phyloP scores from a whole-genome alignment of 192 early-diverging fungal species.

The Backusella circina region DNA sequence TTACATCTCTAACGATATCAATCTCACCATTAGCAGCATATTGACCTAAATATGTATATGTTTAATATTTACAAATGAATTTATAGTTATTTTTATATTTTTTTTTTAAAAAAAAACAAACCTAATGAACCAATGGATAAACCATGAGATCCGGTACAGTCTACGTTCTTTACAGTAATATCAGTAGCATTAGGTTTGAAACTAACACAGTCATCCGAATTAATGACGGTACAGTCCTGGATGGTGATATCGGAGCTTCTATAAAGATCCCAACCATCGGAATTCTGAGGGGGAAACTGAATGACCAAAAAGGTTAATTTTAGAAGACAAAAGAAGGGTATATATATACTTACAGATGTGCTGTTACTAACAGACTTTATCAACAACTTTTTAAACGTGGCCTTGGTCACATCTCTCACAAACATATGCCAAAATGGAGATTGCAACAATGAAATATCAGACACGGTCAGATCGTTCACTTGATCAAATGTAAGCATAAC shows the following conservation, averaged over 20 bases:
- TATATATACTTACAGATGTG: not conserved
- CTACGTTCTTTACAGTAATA: slow-evolving; percentile 17
- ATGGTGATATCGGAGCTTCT: slow-evolving; percentile 13
- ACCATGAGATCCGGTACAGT: slow-evolving; percentile 29
- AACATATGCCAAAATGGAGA: slow-evolving; percentile 8
- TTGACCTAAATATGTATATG: slow-evolving; percentile 4
- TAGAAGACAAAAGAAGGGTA: not conserved
- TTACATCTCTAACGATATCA: slow-evolving; percentile 13
- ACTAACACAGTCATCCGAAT: slow-evolving; percentile 23
- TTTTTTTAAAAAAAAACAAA: not conserved
- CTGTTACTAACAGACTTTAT: not conserved
- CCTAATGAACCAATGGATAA: slow-evolving; percentile 18
- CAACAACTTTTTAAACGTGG: not conserved
- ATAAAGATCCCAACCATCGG: slow-evolving; percentile 27
- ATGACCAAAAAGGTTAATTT: not conserved
- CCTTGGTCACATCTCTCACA: not conserved
- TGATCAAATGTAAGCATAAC: slow-evolving; percentile 12
- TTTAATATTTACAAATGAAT: not conserved
- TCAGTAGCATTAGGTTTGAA: slow-evolving; percentile 20
- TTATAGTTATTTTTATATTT: too few species aligned
- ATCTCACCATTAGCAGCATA: slow-evolving; percentile 11
- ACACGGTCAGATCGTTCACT: not conserved
- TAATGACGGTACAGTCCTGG: slow-evolving; percentile 19
- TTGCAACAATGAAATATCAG: not conserved
- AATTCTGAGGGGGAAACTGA: slow-evolving; percentile 11